Base-by-base conservation (phyloP, 768 basidiomycete genomes). In the Amanita phalloides region DNA sequence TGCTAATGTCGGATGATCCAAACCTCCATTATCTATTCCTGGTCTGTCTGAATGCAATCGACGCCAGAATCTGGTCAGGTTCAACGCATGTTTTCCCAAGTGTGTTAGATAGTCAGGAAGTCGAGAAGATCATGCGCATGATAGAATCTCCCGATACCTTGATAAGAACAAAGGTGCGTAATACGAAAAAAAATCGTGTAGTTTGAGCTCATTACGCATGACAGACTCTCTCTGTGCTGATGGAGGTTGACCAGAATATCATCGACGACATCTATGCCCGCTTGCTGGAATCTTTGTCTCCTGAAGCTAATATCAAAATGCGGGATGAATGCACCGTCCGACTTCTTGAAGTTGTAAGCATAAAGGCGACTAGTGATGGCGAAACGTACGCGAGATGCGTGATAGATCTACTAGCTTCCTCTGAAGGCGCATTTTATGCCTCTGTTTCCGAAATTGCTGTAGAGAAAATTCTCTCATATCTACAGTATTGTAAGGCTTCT, bases 21-120 rank as follows among this genome's bases (percentile, higher is more conserved):
- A 83, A 86, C 58, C 77, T 84, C 39, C 65, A 79, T 49, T 84
- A 83, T 63, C 58, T 83, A 5, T 88, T 90, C 58, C 60, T 91
- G 9, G 67, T 72, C 1, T 88, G 86, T 55, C 61, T 91, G 45
- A 69, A 74, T 37, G 78, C 72, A 37, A 55, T 88, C 10, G 74
- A 82, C 56, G 73, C 79, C 5, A 62, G 61, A 17, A 56, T 79
- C 20, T 91, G 89, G 89, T 83, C 86, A 6, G 89, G 87, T 10
- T 79, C 75, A 7, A 66, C 62, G 6, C 63, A 71, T 3, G 71
- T 73, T 4, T 63, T 74, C 17, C 72, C 75, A 33, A 68, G 80
- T 1, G 66, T 79, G 7, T 64, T 90, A 43, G 82, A 86, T n/a
- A 77, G 71, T 49, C 77, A 76, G 74, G 88, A 90, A 48, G 87